Evolutionary conservation across 768 basidiomycete species (phyloP), one percentile per base, ranked within the genome.

Genomic region (Austroboletus eburneus): DNA sequence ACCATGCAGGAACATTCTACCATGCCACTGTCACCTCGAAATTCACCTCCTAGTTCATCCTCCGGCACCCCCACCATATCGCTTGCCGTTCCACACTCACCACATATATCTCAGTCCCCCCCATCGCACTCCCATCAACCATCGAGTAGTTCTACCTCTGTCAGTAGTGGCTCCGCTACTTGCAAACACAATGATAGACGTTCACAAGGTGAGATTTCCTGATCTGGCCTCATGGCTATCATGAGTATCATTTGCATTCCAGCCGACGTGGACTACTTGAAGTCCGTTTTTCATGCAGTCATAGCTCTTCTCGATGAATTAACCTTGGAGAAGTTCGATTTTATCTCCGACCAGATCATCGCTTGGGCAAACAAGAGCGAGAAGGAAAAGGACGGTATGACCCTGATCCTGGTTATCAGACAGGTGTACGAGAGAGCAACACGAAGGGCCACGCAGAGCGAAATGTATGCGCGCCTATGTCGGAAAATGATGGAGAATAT

Each of bases 361-460:
- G 68, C 77, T 9, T 97, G 92, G 91, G 94, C 93, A 24, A 95
- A 97, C 78, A 90, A 81, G 71, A 90, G 87, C 4, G 84, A 86
- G 72, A 79, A 85, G 59, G 92, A 98, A 76, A 88, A 82, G 63
- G 91, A 97, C 61, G 92, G 93, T 3, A 81, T 87, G 54, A 95
- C 93, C 4, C 81, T 97, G 50, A 95, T 95, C 57, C 90, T 93
- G 58, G 95, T 98, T 64, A 97, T 96, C 67, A 82, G 86, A 48
- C 84, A 96, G 43, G 89, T 97, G 25, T 97, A 96, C 66, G 95
- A 96, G 68, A 96, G 94, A 75, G 94, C 93, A 9, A 96, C 91
- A 7, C 93, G 96, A 65, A 94, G 96, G 66, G 91, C 91, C 35
- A 81, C 84, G 9, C 94, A 91, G 87, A 94, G 91, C 2, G 87